A percentile compares a stretch with the other conserved stretches of the same genome.
phyloP scores from a whole-genome alignment of 345 rosid genomes.

The Raphanus raphanistrum region DNA sequence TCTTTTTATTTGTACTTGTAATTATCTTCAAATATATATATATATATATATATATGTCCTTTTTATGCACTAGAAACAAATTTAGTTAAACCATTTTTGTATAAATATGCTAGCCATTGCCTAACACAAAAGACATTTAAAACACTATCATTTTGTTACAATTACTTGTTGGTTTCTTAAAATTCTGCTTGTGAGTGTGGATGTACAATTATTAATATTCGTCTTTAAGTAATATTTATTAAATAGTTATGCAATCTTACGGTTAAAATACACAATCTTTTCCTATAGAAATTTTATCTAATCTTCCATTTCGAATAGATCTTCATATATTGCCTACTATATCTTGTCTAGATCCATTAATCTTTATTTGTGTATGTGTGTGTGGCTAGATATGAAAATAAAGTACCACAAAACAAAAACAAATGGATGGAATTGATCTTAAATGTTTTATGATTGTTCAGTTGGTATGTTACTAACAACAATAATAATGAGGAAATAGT shows the following conservation, averaged over 20 bases:
- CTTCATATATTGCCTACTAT: not conserved
- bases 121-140: too few relatives aligned
- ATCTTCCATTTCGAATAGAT: not conserved
- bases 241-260: not conserved
- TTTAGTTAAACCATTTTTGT: too few relatives aligned
- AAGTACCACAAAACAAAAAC: not conserved
- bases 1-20: too few relatives aligned
- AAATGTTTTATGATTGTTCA: not conserved
- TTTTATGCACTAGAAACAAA: too few relatives aligned
- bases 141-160: too few relatives aligned
- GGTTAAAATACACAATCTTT: not conserved
- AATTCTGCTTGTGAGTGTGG: slow-evolving; percentile 39
- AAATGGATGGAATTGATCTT: not conserved
- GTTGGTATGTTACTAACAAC: too few relatives aligned
- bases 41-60: too few relatives aligned
- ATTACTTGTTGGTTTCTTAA: slow-evolving; percentile 29
- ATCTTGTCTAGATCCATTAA: not conserved
- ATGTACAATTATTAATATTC: slow-evolving; percentile 26
- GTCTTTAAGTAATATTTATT: not conserved
- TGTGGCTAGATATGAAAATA: not conserved
- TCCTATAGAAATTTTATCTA: not conserved
- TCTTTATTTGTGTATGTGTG: not conserved
- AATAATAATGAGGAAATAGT: too few relatives aligned
- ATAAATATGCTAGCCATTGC: too few relatives aligned
- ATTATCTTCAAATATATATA: too few relatives aligned